Base-by-base conservation (phyloP, 768 basidiomycete genomes). In the Mycena vitilis region DNA sequence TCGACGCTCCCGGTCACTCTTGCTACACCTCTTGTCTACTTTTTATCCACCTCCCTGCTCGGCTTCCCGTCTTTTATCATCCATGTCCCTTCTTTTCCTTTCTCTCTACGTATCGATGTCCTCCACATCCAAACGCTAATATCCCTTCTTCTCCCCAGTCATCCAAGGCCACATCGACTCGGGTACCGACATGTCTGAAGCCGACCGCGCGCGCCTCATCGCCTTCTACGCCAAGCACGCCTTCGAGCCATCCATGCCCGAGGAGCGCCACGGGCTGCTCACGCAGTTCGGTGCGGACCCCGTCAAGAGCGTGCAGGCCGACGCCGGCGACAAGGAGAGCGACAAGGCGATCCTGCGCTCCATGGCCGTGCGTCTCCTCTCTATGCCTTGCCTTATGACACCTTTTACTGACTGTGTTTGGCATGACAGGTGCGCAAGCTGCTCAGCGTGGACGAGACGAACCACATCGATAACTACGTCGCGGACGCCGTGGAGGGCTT, bases 41-140 rank as follows among this genome's bases (percentile, higher is more conserved):
- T n/a, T n/a, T n/a, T n/a, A n/a, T n/a, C n/a, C n/a, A n/a, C n/a
- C n/a, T n/a, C n/a, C n/a, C n/a, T n/a, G n/a, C n/a, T n/a, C n/a
- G n/a, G n/a, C n/a, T n/a, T n/a, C n/a, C n/a, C 65, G 81, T 79
- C 71, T 83, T 81, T 59, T 81, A 82, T 68, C 76, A 76, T n/a
- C n/a, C n/a, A n/a, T n/a, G n/a, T 55, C 81, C 82, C 16, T 83
- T 83, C 63, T 73, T 76, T 36, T 76, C 77, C 70, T 75, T 83
- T 57, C 71, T 79, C 12, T 81, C 82, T 18, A 77, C 81, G 80
- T 22, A 48, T 75, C 47, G 23, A 22, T 25, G 34, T 11, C 49
- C 13, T 3, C 37, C 10, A 20, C n/a, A 9, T 9, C 30, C 18
- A 47, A 18, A 18, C 5, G 38, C 37, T 58, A 6, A 36, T 5